phyloP scores from a whole-genome alignment of 176 grass and related monocot genomes.

The bread wheat (Triticum aestivum) region IWGSC_CS_RefSeq_v2.1 NC_057808.1:505298129-505298628 shows the following conservation, averaged over 20 bases:
- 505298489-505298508: conserved; percentile 82
- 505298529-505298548: neutral
- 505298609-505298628: conserved; percentile 72
- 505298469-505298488: conserved; percentile 98
- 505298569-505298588: conserved; percentile 63
- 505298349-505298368: conserved; percentile 15
- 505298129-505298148: conserved; percentile 95
- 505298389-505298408: conserved; percentile 58
- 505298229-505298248: neutral
- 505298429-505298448: conserved; percentile 87
- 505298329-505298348: neutral
- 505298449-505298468: conserved; percentile 88
- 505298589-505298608: conserved; percentile 64
- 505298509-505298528: neutral
- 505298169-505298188: conserved; percentile 85
- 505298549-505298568: conserved; percentile 6
- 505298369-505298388: conserved; percentile 1
- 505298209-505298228: conserved; percentile 1
- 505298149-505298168: conserved; percentile 83
- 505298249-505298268: neutral
- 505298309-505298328: conserved; percentile 1
- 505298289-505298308: neutral
- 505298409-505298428: conserved; percentile 89
- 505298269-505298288: conserved; percentile 7
- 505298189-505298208: conserved; percentile 94